Evolutionary conservation across 2,329 filamentous ascomycete species (phyloP).

Genomic region (Alternaria sp.): DNA sequence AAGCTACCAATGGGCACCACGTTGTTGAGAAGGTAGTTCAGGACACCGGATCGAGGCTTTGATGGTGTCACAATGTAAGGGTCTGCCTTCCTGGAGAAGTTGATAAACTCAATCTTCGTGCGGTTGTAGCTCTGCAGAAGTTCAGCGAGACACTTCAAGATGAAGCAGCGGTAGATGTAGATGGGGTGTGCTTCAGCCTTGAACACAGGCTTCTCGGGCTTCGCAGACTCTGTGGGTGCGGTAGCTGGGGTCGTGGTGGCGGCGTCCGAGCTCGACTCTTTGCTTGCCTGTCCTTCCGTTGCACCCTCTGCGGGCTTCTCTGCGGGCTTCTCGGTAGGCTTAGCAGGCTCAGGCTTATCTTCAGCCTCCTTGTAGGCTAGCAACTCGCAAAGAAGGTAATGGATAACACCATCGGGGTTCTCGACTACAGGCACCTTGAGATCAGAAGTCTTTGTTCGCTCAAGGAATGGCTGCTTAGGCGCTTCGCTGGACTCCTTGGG

Average conservation of each 20-base stretch:
- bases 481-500: constrained; percentile 43
- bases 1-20: constrained; percentile 71
- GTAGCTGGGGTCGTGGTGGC: constrained; percentile 8
- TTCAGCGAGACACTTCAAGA: constrained; percentile 90
- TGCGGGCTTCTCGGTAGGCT: constrained; percentile 45
- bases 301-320: constrained; percentile 52
- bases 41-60: constrained; percentile 87
- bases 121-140: constrained; percentile 90
- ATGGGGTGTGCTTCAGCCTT: constrained; percentile 93
- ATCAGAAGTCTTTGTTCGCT: constrained; percentile 71
- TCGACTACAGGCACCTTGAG: constrained; percentile 84
- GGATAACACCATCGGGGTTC: constrained; percentile 91
- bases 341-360: constrained; percentile 70
- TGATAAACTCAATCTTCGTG: constrained; percentile 98
- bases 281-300: constrained; percentile 22
- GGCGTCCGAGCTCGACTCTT: constrained; percentile 9
- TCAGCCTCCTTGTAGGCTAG: constrained; percentile 92
- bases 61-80: constrained; percentile 85
- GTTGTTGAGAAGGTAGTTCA: constrained; percentile 91
- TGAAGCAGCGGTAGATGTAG: constrained; percentile 94
- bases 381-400: constrained; percentile 91
- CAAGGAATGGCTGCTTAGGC: constrained; percentile 57
- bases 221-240: constrained; percentile 21
- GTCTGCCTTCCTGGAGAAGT: constrained; percentile 92
- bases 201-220: constrained; percentile 75